Evolutionary conservation across 139 green algal species (phyloP).

Genomic region (Raphidocelis subcapitata): DNA sequence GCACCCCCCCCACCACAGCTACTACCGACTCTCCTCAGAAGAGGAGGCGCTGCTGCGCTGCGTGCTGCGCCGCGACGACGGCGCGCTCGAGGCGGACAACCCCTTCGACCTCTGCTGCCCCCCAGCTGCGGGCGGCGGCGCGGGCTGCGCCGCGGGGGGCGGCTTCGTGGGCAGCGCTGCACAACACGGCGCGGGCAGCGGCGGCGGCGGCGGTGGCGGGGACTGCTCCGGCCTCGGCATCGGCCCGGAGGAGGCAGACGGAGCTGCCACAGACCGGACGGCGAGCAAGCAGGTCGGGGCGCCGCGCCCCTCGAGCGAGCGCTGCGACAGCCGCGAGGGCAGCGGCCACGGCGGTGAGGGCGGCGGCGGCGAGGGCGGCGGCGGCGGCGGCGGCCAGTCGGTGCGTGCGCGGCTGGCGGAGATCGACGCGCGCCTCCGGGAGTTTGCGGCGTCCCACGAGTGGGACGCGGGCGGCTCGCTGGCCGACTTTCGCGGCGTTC

Average conservation of each 20-base stretch:
- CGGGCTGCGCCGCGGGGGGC: neutral
- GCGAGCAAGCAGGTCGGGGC: no score
- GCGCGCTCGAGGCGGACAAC: constrained; percentile 1
- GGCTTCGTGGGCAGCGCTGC: neutral
- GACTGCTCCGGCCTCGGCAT: no score
- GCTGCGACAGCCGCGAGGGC: no score
- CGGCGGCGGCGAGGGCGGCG: neutral
- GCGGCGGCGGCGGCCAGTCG: neutral
- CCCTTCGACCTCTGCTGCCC: constrained; percentile 24
- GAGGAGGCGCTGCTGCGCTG: constrained; percentile 22
- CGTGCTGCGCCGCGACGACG: constrained; percentile 9
- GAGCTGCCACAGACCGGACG: no score
- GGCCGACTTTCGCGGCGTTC: no score
- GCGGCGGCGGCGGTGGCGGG: neutral
- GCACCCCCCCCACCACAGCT: constrained; percentile 4
- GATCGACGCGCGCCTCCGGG: constrained; percentile 7
- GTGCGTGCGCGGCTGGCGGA: neutral
- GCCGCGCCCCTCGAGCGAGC: no score
- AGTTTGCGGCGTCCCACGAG: neutral
- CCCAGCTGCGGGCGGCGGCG: no score
- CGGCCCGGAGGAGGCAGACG: no score
- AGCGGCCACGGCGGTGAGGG: no score
- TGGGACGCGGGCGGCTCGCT: neutral
- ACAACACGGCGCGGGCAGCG: neutral
- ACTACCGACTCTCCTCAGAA: constrained; percentile 14